Evolutionary conservation across 106 monocot species (phyloP).

Genomic region (Platanthera guangdongensis): DNA sequence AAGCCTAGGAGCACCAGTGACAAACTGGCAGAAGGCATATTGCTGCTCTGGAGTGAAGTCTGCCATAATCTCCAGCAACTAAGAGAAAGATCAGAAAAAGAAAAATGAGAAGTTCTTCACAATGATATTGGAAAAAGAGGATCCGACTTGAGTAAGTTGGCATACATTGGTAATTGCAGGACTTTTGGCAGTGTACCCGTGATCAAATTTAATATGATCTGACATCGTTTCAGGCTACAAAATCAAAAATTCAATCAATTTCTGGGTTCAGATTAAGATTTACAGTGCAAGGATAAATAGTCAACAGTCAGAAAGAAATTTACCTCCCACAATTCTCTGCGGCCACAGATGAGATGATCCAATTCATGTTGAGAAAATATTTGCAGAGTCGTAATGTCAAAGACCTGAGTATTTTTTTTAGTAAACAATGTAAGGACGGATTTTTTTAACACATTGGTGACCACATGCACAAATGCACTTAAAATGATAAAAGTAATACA

Average conservation of each 20-base stretch:
- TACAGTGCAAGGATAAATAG: not conserved
- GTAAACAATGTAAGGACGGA: not conserved
- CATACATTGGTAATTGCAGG: slow-evolving; percentile 75
- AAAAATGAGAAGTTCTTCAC: slow-evolving; percentile 1
- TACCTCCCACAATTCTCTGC: slow-evolving; percentile 94
- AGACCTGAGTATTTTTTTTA: slow-evolving; percentile 43
- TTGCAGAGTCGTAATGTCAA: slow-evolving; percentile 77
- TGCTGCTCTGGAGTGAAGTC: slow-evolving; percentile 88
- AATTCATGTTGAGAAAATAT: slow-evolving; percentile 91
- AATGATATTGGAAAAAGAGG: not conserved
- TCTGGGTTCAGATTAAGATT: not conserved
- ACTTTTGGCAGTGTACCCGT: slow-evolving; percentile 93
- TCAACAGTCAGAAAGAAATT: slow-evolving; percentile 1
- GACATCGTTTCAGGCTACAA: slow-evolving; percentile 61
- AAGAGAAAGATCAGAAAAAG: slow-evolving; percentile 7
- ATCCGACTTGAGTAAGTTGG: not conserved
- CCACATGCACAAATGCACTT: not conserved
- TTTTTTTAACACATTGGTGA: not conserved
- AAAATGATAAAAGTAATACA: not conserved
- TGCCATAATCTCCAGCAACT: slow-evolving; percentile 92
- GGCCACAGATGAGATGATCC: slow-evolving; percentile 87
- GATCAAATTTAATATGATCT: slow-evolving; percentile 97
- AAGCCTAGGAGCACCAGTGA: slow-evolving; percentile 91
- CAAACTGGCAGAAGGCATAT: slow-evolving; percentile 88
- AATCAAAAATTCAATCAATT: not conserved